phyloP scores from a whole-genome alignment of 768 basidiomycete genomes.

The Pleurotus citrinopileatus region DNA sequence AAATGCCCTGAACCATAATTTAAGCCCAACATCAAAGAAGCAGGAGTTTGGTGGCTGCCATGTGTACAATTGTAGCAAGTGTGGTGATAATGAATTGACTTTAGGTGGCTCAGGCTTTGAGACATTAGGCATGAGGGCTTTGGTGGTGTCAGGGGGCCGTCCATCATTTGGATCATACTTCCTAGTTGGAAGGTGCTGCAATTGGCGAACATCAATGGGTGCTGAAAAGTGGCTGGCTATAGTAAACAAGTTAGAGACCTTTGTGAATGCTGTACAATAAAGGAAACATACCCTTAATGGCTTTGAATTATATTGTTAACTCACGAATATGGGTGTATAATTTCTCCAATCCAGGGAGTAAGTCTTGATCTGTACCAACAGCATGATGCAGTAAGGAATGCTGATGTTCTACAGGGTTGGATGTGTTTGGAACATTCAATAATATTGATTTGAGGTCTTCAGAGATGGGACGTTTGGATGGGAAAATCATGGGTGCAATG shows the following conservation, averaged over 20 bases:
- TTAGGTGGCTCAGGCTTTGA: not conserved
- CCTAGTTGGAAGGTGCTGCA: not conserved
- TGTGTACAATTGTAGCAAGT: conserved; percentile 8
- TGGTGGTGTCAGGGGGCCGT: conserved; percentile 15
- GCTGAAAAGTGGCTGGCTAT: conserved; percentile 12
- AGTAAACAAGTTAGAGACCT: no score
- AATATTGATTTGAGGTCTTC: conserved; percentile 8
- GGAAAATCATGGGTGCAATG: conserved; percentile 24
- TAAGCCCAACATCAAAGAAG: conserved; percentile 19
- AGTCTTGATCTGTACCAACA: conserved; percentile 17
- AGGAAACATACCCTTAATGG: conserved; percentile 18
- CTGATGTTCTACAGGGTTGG: conserved; percentile 21
- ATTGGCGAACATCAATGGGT: not conserved
- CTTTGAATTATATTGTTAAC: conserved; percentile 13
- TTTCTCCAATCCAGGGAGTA: conserved; percentile 16
- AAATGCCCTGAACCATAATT: conserved; percentile 18
- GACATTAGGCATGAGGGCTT: conserved; percentile 1
- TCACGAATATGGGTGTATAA: conserved; percentile 17
- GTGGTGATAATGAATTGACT: not conserved
- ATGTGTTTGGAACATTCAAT: conserved; percentile 16
- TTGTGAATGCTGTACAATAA: no score
- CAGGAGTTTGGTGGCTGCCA: conserved; percentile 18
- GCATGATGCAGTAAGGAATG: conserved; percentile 23
- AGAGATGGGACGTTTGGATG: conserved; percentile 14
- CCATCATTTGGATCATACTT: conserved; percentile 17